Base-by-base conservation (phyloP, 345 rosid species). In the Camelina neglecta region DNA sequence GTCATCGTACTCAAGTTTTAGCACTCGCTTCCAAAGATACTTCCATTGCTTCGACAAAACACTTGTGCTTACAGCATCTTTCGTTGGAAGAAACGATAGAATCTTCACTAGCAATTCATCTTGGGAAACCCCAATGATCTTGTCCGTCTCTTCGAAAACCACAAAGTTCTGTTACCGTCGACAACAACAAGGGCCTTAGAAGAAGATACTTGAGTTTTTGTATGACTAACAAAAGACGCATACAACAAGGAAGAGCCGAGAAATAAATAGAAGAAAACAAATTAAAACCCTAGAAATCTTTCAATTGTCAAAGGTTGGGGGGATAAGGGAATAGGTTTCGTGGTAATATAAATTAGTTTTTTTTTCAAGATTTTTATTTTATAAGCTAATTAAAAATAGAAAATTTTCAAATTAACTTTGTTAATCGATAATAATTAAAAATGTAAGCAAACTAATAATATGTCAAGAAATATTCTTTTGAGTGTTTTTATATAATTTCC, bases 21-120 rank as follows among this genome's bases (percentile, higher is more conserved):
- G 12, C 24, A 59, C 12, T 26, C 64, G 13, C 45, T n/a, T 59
- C 26, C 64, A 36, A 4, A 59, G 64, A 36, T 13, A 29, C 38
- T 18, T 20, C 65, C 47, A 60, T 60, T 29, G 48, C 11, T 60
- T 60, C 3, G 65, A 60, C 38, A 60, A 36, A 60, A 60, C 15
- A 36, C 47, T 18, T n/a, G 36, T 60, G 47, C 15, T n/a, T 9
- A 60, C 47, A 18, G 49, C 42, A 10, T 16, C 65, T 60, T 60
- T 60, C 7, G 65, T 20, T 20, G 49, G 65, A 36, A 20, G 31
- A 20, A 11, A 39, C 29, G 31, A 38, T 21, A 60, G 5, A 11
- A 60, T 60, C 11, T 60, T 60, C 29, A 60, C 31, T 2, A 60
- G 31, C 31, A 60, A 18, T 38, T n/a, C 64, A 59, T 36, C 47